Evolutionary conservation across 164 flowering plant species (phyloP), one percentile per base, ranked within the genome.

Genomic region (Santalum album): DNA sequence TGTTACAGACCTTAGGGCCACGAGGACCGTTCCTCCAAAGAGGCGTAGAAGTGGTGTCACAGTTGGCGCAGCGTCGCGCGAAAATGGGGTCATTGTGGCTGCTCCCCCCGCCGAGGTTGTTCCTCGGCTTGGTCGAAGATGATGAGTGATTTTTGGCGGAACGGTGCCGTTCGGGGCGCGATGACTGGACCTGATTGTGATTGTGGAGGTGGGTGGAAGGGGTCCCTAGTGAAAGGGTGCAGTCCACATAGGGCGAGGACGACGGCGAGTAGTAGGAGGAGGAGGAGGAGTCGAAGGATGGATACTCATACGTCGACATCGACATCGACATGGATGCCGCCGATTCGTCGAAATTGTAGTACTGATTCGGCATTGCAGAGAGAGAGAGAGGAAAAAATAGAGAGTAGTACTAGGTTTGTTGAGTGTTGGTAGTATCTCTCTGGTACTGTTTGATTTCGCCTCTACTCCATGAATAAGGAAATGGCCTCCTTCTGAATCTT

Each of bases 11-110:
- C 95, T 94, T 94, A 0, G 97, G 99, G 55, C 99, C 99, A 62
- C 88, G 68, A 0, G 99, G 99, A 16, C 99, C 99, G 49, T 94
- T 94, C 19, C 99, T 71, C 99, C 99, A 94, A 3, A 94, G 90
- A 0, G 99, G 99, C 6, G 99, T 94, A 11, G 99, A 87, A 23
- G 99, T 94, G 54, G 99, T 90, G 74, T 90, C 99, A 50, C 99
- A 94, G 66, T 87, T 94, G 58, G 99, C 94, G 47, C 99, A 94
- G 4, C 99, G 79, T 22, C 99, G 88, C 40, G 95, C 84, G 22
- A 87, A 67, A 44, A 87, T 78, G 2, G 84, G 64, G 34, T 89
- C 96, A 15, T 65, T 65, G 49, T 20, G 39, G 57, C 46, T 59
- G 25, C 12, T n/a, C n/a, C n/a, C n/a, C 0, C 72, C 58, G 15